Evolutionary conservation across 2,329 filamentous ascomycete species (phyloP).

Genomic region (Trichoderma koningiopsis): DNA sequence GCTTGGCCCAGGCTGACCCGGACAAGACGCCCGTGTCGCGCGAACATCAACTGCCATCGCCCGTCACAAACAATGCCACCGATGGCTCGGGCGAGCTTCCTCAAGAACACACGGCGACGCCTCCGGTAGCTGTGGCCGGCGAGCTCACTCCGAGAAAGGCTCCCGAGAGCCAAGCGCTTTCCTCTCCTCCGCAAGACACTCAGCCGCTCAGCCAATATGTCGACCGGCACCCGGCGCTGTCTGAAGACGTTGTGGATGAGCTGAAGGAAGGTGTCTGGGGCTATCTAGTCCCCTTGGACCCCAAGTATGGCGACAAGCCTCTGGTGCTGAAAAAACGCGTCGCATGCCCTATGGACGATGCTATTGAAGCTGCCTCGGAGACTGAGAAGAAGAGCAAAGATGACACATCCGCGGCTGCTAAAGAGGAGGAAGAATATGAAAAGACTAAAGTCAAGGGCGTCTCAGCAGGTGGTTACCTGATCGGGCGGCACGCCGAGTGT

Average conservation of each 20-base stretch:
- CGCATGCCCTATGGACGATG: conserved; percentile 64
- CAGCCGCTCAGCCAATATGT: conserved; percentile 70
- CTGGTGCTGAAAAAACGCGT: conserved; percentile 73
- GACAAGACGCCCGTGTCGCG: conserved; percentile 62
- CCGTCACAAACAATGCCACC: conserved; percentile 63
- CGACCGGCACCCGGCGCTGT: conserved; percentile 69
- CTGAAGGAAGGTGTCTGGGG: conserved; percentile 89
- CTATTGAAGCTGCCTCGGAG: conserved; percentile 41
- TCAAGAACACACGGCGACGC: conserved; percentile 73
- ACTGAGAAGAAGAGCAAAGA: conserved; percentile 34
- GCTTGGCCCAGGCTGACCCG: conserved; percentile 59
- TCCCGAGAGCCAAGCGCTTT: conserved; percentile 51
- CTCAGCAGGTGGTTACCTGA: conserved; percentile 80
- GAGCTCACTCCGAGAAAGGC: conserved; percentile 55
- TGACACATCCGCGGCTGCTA: conserved; percentile 47
- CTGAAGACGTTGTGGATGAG: conserved; percentile 84
- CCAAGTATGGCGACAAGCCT: conserved; percentile 65
- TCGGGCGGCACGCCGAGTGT: conserved; percentile 92
- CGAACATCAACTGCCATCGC: conserved; percentile 76
- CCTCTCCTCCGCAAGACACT: conserved; percentile 66
- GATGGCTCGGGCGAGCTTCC: conserved; percentile 53
- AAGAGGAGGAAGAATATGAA: conserved; percentile 63
- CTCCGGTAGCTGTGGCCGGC: conserved; percentile 61
- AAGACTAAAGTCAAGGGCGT: conserved; percentile 61
- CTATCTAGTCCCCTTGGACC: conserved; percentile 82